phyloP scores from a whole-genome alignment of 345 rosid genomes.

The Salix caprea region DNA sequence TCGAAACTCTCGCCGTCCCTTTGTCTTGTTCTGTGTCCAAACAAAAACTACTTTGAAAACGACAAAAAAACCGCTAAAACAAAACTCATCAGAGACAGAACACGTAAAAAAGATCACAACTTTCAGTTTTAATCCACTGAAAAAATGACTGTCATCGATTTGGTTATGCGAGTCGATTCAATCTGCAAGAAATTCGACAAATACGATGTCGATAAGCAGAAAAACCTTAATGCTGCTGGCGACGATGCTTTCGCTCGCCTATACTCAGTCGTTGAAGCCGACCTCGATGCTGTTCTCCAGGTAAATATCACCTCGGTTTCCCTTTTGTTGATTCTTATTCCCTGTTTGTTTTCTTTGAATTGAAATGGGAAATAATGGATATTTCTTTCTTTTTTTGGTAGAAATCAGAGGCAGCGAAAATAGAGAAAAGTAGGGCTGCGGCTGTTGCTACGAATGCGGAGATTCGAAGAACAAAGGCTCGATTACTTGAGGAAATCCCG shows the following conservation, averaged over 20 bases:
- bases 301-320: neutral
- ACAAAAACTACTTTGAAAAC: too few species aligned
- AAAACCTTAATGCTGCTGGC: constrained; percentile 13
- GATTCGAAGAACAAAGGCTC: constrained; percentile 29
- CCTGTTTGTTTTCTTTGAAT: neutral
- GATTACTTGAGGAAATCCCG: constrained; percentile 25
- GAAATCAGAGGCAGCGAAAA: constrained; percentile 24
- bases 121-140: too few species aligned
- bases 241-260: constrained; percentile 28
- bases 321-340: neutral
- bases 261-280: constrained; percentile 21
- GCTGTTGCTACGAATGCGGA: constrained; percentile 27
- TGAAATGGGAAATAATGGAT: neutral
- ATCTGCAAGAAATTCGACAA: constrained; percentile 27
- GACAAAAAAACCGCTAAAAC: too few species aligned
- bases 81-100: too few species aligned
- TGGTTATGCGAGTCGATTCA: constrained; percentile 24
- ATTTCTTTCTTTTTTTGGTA: neutral
- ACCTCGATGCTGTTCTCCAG: constrained; percentile 15
- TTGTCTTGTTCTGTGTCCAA: too few species aligned
- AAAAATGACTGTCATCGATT: constrained; percentile 26
- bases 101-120: too few species aligned
- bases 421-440: constrained; percentile 20
- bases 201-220: constrained; percentile 28
- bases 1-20: neutral